Conservation (phyloP, 495 filamentous ascomycete genomes). For the Penicillium verhagenii region DNA sequence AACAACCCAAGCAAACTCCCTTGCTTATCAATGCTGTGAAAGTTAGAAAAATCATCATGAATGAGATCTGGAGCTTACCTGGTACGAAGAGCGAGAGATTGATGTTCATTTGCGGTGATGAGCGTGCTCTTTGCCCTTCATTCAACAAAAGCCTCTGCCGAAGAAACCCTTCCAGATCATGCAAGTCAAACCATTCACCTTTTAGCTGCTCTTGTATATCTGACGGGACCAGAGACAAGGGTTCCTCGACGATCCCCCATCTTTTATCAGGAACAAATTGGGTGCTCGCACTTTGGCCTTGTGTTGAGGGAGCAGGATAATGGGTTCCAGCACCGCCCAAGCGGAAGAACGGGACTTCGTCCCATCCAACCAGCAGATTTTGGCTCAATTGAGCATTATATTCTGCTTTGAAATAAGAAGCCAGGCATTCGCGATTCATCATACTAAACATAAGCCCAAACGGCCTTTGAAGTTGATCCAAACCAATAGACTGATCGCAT, state of each 20-base stretch:
- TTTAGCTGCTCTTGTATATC: constrained; percentile 45
- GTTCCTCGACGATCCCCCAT: neutral
- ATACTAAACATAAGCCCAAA: constrained; percentile 67
- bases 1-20: constrained; percentile 50
- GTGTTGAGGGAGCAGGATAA: neutral
- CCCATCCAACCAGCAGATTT: constrained; percentile 51
- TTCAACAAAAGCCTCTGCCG: constrained; percentile 11
- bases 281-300: neutral
- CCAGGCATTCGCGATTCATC: constrained; percentile 49
- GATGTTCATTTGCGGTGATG: neutral
- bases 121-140: neutral
- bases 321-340: neutral
- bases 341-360: constrained; percentile 10
- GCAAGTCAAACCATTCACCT: constrained; percentile 71
- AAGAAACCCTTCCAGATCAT: constrained; percentile 71
- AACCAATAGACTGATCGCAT: neutral
- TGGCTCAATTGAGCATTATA: constrained; percentile 19
- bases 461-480: constrained; percentile 32
- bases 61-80: neutral
- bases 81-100: neutral
- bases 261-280: constrained; percentile 41
- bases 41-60: constrained; percentile 6
- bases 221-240: constrained; percentile 27
- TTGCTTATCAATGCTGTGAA: constrained; percentile 30
- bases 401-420: constrained; percentile 40